phyloP scores from a whole-genome alignment of 306 rosid species.

The Styphnolobium japonicum region DNA sequence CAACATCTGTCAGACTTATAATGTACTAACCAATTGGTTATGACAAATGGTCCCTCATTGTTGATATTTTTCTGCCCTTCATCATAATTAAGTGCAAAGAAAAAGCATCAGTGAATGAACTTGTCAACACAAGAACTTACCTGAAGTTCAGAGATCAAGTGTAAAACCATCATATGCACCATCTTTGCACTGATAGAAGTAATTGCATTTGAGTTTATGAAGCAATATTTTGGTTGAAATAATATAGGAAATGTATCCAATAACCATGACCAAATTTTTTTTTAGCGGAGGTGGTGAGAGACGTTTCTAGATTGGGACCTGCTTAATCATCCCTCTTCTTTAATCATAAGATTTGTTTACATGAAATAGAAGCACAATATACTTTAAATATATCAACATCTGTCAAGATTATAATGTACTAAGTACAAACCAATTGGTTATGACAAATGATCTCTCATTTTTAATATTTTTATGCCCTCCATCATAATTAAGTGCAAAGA shows the following conservation, averaged over 20 bases:
- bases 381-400: background rate
- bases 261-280: background rate
- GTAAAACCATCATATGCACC: slow-evolving; percentile 30
- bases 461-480: no score
- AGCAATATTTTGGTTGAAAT: background rate
- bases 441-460: background rate
- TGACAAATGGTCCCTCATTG: background rate
- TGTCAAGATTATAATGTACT: background rate
- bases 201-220: no score
- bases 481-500: background rate
- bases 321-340: background rate
- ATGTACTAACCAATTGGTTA: background rate
- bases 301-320: background rate
- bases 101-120: slow-evolving; percentile 22
- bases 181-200: background rate
- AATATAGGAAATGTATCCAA: background rate
- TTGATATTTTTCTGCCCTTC: background rate
- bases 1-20: background rate
- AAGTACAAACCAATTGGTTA: background rate
- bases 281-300: no score
- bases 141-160: slow-evolving; percentile 39
- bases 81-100: no score
- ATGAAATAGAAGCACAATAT: background rate
- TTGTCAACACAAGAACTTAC: slow-evolving; percentile 33
- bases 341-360: background rate